Evolutionary conservation across 108 stramenopile species (phyloP), one percentile per base, ranked within the genome.

Genomic region (Pseudonitzschia pungens): DNA sequence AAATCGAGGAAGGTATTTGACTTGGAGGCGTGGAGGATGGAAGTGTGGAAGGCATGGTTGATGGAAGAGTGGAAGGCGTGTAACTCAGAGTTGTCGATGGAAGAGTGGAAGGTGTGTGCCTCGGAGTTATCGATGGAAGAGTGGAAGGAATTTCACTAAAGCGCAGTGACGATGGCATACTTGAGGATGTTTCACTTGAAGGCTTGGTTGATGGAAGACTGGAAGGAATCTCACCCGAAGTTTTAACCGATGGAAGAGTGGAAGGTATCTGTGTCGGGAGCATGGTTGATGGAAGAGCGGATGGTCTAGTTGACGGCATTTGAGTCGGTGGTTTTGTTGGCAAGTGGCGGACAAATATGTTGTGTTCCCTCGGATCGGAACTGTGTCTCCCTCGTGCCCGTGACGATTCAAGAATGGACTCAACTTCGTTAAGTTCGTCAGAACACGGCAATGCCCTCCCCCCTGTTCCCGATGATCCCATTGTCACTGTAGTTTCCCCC

Each of bases 41-140:
- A 36, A 36, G 36, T 5, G 6, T 36, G 36, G 36, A 36, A 36
- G 36, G 36, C 6, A 36, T 36, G 6, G 10, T 54, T 14, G 53
- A 24, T 54, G 53, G 53, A 24, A 54, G 24, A 58, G 57, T 27
- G 57, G 57, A 58, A 58, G 57, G 53, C n/a, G n/a, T n/a, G n/a
- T n/a, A 36, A 36, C 36, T 36, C 36, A 6, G 36, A 2, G 36
- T 5, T 6, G 6, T 36, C 36, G 36, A 36, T 36, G 36, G 36
- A 36, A 36, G 36, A 36, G 6, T 36, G 36, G 36, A 36, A 36
- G 36, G 36, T n/a, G n/a, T n/a, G n/a, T n/a, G n/a, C n/a, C n/a
- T n/a, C n/a, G n/a, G n/a, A n/a, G n/a, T n/a, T n/a, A 36, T 36
- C 36, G 36, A 36, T 36, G 36, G 36, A 36, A 36, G 36, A 36